A percentile compares a stretch with the other conserved stretches of the same genome.
phyloP scores from a whole-genome alignment of 768 basidiomycete genomes.

The Hebeloma cylindrosporum region DNA sequence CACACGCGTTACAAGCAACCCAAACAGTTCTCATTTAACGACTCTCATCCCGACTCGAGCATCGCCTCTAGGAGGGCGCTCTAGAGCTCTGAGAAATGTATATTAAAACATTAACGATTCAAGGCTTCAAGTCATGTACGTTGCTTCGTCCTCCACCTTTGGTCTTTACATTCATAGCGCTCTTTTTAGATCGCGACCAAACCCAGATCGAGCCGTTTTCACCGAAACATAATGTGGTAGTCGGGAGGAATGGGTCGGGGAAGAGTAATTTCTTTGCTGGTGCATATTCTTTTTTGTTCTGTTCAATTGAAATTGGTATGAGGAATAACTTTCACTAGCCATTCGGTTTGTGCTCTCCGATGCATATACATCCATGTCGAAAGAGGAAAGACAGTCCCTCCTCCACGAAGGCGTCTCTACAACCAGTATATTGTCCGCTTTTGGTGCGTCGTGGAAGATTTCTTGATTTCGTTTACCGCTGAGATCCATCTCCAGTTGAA shows the following conservation, averaged over 20 bases:
- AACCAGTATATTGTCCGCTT: slow-evolving; percentile 88
- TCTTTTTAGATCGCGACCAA: slow-evolving; percentile 80
- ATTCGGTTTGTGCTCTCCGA: slow-evolving; percentile 98
- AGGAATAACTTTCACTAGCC: slow-evolving; percentile 43
- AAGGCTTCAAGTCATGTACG: slow-evolving; percentile 98
- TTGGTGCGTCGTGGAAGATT: slow-evolving; percentile 49
- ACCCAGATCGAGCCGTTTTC: slow-evolving; percentile 95
- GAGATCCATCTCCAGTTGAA: slow-evolving; percentile 54
- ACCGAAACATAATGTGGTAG: slow-evolving; percentile 92
- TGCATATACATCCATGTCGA: slow-evolving; percentile 93
- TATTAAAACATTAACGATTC: slow-evolving; percentile 87
- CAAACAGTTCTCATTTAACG: slow-evolving; percentile 2
- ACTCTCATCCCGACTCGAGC: not conserved
- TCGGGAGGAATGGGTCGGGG: slow-evolving; percentile 95
- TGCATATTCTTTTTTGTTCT: slow-evolving; percentile 39
- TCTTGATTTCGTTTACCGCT: not conserved
- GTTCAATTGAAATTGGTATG: not conserved
- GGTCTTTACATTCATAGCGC: not conserved
- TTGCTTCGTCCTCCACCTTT: slow-evolving; percentile 9
- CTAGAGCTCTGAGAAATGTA: slow-evolving; percentile 49
- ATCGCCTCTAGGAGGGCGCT: not conserved
- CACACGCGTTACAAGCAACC: slow-evolving; percentile 3
- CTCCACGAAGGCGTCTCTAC: slow-evolving; percentile 91
- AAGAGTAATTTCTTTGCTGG: slow-evolving; percentile 99
- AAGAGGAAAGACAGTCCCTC: slow-evolving; percentile 91